Conservation (phyloP, 805 yeast genomes). For the Wickerhamomyces canadensis region DNA sequence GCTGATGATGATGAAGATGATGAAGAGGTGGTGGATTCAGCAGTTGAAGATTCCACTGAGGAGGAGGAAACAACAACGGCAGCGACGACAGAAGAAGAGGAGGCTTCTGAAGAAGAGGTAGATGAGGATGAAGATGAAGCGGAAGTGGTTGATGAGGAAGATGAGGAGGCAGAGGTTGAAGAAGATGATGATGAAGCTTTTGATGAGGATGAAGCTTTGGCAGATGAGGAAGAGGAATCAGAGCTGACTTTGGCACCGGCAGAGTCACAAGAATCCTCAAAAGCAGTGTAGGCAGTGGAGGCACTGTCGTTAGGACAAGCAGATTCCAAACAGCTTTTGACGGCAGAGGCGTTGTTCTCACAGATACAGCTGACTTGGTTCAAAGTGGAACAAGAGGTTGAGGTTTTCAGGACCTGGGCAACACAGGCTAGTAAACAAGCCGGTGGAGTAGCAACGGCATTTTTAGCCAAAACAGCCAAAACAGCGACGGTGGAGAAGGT, state of each 20-base stretch:
- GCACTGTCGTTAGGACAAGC: slow-evolving; percentile 65
- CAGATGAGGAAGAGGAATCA: slow-evolving; percentile 29
- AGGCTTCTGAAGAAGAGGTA: slow-evolving; percentile 21
- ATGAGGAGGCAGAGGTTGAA: slow-evolving; percentile 25
- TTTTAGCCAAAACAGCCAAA: slow-evolving; percentile 14
- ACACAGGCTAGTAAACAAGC: slow-evolving; percentile 92
- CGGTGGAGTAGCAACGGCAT: slow-evolving; percentile 65
- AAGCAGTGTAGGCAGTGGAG: slow-evolving; percentile 53
- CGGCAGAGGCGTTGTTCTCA: slow-evolving; percentile 42
- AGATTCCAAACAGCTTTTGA: slow-evolving; percentile 57
- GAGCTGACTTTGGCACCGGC: slow-evolving; percentile 34
- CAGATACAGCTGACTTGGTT: slow-evolving; percentile 69
- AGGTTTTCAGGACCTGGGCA: slow-evolving; percentile 52
- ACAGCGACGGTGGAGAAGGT: slow-evolving; percentile 11
- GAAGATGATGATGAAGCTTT: slow-evolving; percentile 29
- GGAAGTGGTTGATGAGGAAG: slow-evolving; percentile 25
- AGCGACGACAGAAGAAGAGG: slow-evolving; percentile 21
- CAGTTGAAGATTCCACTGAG: slow-evolving; percentile 20
- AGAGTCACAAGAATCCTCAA: slow-evolving; percentile 47
- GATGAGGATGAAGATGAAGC: slow-evolving; percentile 24
- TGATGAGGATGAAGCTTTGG: slow-evolving; percentile 23
- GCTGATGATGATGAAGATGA: slow-evolving; percentile 17
- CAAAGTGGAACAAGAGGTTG: slow-evolving; percentile 51
- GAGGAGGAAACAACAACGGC: slow-evolving; percentile 19
- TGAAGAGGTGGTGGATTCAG: slow-evolving; percentile 17